These are phyloP conservation scores for Fragilariopsis cylindrus DNA, from an alignment of 108 stramenopile species.

Conservation along the genomic window DNA sequence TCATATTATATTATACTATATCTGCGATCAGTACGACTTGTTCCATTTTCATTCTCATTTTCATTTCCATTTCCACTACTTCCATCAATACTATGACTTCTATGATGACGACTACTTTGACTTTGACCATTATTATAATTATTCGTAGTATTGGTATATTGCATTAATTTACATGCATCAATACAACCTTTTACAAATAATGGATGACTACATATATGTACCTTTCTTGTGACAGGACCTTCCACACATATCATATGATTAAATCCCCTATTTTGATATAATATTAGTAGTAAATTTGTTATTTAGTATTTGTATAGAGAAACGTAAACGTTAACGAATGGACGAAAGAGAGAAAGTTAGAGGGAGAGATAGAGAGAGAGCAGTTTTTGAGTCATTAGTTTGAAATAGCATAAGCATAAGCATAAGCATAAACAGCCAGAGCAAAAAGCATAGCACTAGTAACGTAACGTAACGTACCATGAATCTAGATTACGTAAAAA, in stretches of 20 bases:
- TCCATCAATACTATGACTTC: no score
- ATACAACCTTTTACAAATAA: neutral
- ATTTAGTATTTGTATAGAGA: no score
- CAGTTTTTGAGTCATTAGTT: neutral
- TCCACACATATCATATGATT: neutral
- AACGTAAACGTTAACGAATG: neutral
- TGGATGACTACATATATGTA: slow-evolving; percentile 3
- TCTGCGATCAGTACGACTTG: no score
- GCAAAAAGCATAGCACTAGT: no score
- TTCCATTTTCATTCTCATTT: no score
- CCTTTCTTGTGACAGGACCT: neutral
- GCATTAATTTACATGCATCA: no score
- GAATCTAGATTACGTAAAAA: neutral
- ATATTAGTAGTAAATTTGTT: neutral
- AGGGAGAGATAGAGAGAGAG: neutral
- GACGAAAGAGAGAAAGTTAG: neutral
- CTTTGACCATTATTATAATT: no score
- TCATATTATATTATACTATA: no score
- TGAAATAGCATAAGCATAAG: neutral
- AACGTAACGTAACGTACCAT: no score
- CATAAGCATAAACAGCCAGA: neutral
- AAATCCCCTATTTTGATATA: slow-evolving; percentile 1
- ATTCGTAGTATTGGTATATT: no score
- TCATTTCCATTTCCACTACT: no score
- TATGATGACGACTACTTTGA: no score